These are phyloP conservation scores for Diaporthe vexans DNA, from an alignment of 2,329 filamentous ascomycete genomes.

Conservation along the genomic window DNA sequence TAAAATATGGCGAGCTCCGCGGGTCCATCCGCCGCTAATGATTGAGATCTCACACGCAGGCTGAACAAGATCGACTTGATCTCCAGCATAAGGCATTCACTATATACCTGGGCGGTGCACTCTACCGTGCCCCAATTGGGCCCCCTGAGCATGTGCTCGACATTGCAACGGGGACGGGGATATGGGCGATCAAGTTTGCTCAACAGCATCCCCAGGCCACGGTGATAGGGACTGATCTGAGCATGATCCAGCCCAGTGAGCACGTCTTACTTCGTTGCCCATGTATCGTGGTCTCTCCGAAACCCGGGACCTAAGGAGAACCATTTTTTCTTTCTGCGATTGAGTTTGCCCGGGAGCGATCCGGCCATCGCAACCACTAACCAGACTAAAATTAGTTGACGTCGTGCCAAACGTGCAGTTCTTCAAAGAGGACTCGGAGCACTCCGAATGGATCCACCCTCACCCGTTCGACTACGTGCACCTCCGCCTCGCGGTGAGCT, in stretches of 20 bases:
- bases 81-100: slow-evolving; percentile 37
- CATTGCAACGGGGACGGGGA: slow-evolving; percentile 38
- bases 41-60: not conserved
- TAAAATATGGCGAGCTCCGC: not conserved
- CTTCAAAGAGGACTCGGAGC: slow-evolving; percentile 27
- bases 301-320: no score
- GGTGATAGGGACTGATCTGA: slow-evolving; percentile 39
- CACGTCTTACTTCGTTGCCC: no score
- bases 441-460: slow-evolving; percentile 12
- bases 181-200: slow-evolving; percentile 40
- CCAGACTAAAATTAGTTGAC: not conserved
- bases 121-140: slow-evolving; percentile 31
- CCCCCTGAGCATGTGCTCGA: slow-evolving; percentile 28
- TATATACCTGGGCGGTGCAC: slow-evolving; percentile 19
- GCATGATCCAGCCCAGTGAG: slow-evolving; percentile 39
- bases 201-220: slow-evolving; percentile 34
- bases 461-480: slow-evolving; percentile 11
- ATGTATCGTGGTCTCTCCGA: no score
- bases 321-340: not conserved
- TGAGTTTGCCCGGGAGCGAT: not conserved
- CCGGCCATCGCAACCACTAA: no score
- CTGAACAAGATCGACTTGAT: slow-evolving; percentile 34
- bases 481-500: slow-evolving; percentile 1
- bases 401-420: slow-evolving; percentile 26
- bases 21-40: not conserved